Percentiles rank a stretch among this genome's conserved stretches.
Evolutionary conservation across 805 yeast species (phyloP).

Genomic region (Wickerhamomyces strasburgensis): DNA sequence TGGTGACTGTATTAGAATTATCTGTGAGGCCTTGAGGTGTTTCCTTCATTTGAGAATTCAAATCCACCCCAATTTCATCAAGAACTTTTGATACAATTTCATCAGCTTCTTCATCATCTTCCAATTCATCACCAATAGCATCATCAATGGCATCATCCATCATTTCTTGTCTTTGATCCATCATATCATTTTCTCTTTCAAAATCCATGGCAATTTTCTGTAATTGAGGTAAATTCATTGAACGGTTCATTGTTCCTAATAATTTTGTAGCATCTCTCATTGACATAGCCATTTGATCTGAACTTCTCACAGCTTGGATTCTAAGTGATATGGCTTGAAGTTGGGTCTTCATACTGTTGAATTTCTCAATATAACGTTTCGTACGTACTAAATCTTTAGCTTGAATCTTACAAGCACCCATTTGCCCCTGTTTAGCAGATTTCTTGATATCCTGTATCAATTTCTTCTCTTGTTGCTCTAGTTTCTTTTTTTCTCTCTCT

Average conservation of each 20-base stretch:
- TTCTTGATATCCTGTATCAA: constrained; percentile 81
- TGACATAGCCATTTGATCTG: constrained; percentile 91
- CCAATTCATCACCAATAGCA: constrained; percentile 88
- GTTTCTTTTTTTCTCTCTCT: constrained; percentile 77
- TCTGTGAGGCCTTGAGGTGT: constrained; percentile 38
- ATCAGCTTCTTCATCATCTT: constrained; percentile 84
- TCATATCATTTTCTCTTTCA: constrained; percentile 87
- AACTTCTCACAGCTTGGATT: constrained; percentile 85
- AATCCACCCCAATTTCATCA: constrained; percentile 93
- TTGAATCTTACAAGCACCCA: constrained; percentile 86
- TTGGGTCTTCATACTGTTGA: constrained; percentile 89
- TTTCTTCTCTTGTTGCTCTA: constrained; percentile 90
- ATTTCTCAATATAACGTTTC: constrained; percentile 72
- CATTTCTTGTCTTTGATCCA: constrained; percentile 98
- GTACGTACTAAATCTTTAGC: constrained; percentile 94
- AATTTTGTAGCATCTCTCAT: constrained; percentile 92
- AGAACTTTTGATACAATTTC: constrained; percentile 86
- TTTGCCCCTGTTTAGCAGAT: constrained; percentile 86
- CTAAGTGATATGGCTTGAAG: constrained; percentile 90
- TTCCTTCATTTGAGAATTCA: constrained; percentile 44
- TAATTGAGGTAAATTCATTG: constrained; percentile 86
- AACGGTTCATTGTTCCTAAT: constrained; percentile 79
- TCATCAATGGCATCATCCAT: constrained; percentile 98
- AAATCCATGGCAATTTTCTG: constrained; percentile 92
- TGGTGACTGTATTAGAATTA: constrained; percentile 18